Base-by-base conservation (phyloP, 2,329 filamentous ascomycete genomes). In the Ascochyta lentis region DNA sequence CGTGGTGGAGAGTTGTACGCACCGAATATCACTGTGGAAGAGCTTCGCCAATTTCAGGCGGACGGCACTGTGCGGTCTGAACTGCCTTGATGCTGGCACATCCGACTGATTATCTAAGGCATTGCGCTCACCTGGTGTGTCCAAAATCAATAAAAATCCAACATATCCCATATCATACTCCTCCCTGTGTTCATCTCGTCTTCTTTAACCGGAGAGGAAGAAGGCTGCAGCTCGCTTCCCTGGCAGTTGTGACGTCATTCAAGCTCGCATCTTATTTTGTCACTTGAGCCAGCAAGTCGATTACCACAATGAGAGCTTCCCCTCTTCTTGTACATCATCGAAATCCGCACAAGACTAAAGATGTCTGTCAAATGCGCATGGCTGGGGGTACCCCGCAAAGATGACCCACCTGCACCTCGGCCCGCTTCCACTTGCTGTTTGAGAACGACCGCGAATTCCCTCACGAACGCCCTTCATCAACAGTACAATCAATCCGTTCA, bases 361-460 rank as follows among this genome's bases (percentile, higher is more conserved):
- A 41, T 22, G 37, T 12, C 15, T 39, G 37, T 19, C 19, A 24
- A 22, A 41, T 49, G 38, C 27, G 16, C 4, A 33, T 38, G 49
- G 41, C 40, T 46, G 27, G 26, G 4, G 7, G 2, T 43, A 45
- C 45, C 51, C 51, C 45, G 45, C 51, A 54, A 54, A 48, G 19
- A 42, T 2, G 16, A 7, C 6, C 24, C 16, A 38, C 39, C n/a
- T 54, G 43, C 50, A 44, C 51, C 51, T 54, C 51, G 51, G 51
- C 51, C 45, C 39, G 51, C 39, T 24, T 49, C 19, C 22, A 34
- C 51, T 26, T 49, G 9, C 39, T 19, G 13, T 26, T 26, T 34
- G 9, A 8, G 39, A 34, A 13, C 15, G 6, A 26, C 24, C 3
- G 8, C 8, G 4, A 7, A 9, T 31, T 43, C 39, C 24, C 38